These are phyloP conservation scores for Aspergillus quadricinctus DNA, from an alignment of 2,329 filamentous ascomycete genomes.

Conservation along the genomic window DNA sequence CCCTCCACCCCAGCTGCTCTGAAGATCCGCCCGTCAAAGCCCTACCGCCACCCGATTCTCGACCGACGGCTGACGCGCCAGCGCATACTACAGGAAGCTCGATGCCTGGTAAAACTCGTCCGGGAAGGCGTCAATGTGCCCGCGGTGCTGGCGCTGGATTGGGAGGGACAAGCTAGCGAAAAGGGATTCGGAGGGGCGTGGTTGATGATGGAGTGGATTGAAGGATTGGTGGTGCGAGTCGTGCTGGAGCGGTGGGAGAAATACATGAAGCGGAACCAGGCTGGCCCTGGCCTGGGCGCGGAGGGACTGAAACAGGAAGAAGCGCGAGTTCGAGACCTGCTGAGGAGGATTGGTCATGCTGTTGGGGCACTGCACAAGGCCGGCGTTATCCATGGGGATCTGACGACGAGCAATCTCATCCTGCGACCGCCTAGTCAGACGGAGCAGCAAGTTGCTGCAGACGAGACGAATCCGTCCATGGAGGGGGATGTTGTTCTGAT, in stretches of 20 bases:
- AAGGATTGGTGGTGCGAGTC: slow-evolving; percentile 65
- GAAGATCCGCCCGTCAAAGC: slow-evolving; percentile 87
- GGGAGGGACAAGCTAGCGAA: slow-evolving; percentile 55
- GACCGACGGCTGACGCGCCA: slow-evolving; percentile 82
- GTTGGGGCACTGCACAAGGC: slow-evolving; percentile 73
- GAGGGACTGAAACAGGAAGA: slow-evolving; percentile 40
- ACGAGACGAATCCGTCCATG: slow-evolving; percentile 28
- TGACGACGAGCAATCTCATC: slow-evolving; percentile 98
- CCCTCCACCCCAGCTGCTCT: slow-evolving; percentile 68
- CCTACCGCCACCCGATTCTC: slow-evolving; percentile 85
- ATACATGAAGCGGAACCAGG: slow-evolving; percentile 37
- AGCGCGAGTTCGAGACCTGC: slow-evolving; percentile 54
- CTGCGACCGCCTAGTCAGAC: slow-evolving; percentile 46
- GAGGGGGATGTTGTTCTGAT: slow-evolving; percentile 82
- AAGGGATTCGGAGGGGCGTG: slow-evolving; percentile 64
- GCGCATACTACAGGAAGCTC: slow-evolving; percentile 81
- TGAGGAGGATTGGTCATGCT: slow-evolving; percentile 65
- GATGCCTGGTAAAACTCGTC: slow-evolving; percentile 74
- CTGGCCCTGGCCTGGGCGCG: slow-evolving; percentile 26
- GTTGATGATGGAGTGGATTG: slow-evolving; percentile 82
- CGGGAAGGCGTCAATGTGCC: slow-evolving; percentile 79
- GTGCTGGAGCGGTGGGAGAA: slow-evolving; percentile 66
- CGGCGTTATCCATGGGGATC: slow-evolving; percentile 89
- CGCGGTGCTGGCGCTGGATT: slow-evolving; percentile 66
- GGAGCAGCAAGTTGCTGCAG: slow-evolving; percentile 12